phyloP scores from a whole-genome alignment of 495 filamentous ascomycete species.

The Penicillium simplicissimum region DNA sequence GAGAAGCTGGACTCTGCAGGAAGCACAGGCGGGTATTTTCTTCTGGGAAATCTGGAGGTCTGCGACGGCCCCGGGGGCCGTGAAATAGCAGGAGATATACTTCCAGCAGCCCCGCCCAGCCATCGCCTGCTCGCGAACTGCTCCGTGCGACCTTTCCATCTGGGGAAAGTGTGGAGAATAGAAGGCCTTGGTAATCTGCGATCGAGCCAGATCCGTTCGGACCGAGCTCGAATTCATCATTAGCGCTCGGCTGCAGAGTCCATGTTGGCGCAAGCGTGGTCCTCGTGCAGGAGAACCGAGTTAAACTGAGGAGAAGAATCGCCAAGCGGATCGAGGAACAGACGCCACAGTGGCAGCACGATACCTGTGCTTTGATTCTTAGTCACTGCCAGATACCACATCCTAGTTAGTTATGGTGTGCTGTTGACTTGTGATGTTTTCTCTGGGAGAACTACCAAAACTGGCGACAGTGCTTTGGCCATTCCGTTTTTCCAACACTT shows the following conservation, averaged over 20 bases:
- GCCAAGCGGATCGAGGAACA: neutral
- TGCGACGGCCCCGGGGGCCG: neutral
- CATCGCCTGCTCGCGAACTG: neutral
- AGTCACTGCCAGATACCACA: neutral
- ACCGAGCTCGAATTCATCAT: neutral
- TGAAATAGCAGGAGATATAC: neutral
- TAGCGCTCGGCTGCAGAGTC: neutral
- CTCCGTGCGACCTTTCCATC: neutral
- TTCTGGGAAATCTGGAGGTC: neutral
- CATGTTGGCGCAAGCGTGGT: neutral
- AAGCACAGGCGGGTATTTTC: neutral
- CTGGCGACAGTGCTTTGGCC: neutral
- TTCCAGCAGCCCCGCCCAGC: neutral
- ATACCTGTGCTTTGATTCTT: neutral
- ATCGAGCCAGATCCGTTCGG: neutral
- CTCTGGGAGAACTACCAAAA: neutral
- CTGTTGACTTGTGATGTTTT: neutral
- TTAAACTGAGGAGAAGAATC: neutral
- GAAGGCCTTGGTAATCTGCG: neutral
- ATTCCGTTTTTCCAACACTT: neutral
- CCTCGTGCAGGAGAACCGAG: neutral
- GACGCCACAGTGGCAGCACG: neutral
- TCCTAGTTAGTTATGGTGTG: neutral
- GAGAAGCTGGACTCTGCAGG: neutral
- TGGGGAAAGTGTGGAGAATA: constrained; percentile 3